A percentile compares a stretch with the other conserved stretches of the same genome.
Evolutionary conservation across 2,329 filamentous ascomycete genomes (phyloP).

Genomic region (Talaromyces sp.): DNA sequence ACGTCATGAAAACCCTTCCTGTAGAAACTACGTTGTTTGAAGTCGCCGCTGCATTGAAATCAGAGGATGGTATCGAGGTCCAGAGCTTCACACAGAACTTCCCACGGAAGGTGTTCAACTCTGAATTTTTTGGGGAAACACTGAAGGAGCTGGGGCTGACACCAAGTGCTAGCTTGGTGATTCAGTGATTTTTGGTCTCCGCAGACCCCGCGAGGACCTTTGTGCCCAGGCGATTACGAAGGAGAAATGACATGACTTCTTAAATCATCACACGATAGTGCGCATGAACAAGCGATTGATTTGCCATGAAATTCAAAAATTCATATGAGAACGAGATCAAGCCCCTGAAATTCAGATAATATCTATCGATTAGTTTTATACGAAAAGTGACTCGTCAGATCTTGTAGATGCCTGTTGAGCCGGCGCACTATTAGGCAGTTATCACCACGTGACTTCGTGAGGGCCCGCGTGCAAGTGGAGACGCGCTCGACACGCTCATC

Average conservation of each 20-base stretch:
- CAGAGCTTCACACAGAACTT: constrained; percentile 83
- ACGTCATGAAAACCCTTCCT: constrained; percentile 82
- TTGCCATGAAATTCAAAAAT: not conserved
- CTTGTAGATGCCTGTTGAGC: too few relatives aligned
- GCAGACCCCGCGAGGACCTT: not conserved
- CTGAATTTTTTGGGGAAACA: constrained; percentile 83
- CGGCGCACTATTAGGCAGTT: too few relatives aligned
- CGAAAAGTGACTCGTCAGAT: too few relatives aligned
- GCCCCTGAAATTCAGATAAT: too few relatives aligned
- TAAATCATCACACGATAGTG: not conserved
- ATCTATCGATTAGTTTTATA: too few relatives aligned
- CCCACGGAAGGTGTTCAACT: constrained; percentile 76
- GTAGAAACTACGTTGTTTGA: constrained; percentile 93
- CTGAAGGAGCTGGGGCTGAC: constrained; percentile 89
- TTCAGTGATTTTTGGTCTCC: constrained; percentile 50
- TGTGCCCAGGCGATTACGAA: constrained; percentile 5
- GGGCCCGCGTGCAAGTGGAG: constrained; percentile 25
- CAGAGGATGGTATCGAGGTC: constrained; percentile 71
- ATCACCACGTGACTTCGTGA: constrained; percentile 39
- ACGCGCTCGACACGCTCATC: constrained; percentile 23
- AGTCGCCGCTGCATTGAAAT: constrained; percentile 73
- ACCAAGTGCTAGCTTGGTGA: constrained; percentile 85
- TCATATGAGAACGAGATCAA: not conserved
- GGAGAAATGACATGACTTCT: constrained; percentile 14
- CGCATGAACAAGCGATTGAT: not conserved